Evolutionary conservation across 2,329 filamentous ascomycete species (phyloP).

Genomic region (Colletotrichum phormii): DNA sequence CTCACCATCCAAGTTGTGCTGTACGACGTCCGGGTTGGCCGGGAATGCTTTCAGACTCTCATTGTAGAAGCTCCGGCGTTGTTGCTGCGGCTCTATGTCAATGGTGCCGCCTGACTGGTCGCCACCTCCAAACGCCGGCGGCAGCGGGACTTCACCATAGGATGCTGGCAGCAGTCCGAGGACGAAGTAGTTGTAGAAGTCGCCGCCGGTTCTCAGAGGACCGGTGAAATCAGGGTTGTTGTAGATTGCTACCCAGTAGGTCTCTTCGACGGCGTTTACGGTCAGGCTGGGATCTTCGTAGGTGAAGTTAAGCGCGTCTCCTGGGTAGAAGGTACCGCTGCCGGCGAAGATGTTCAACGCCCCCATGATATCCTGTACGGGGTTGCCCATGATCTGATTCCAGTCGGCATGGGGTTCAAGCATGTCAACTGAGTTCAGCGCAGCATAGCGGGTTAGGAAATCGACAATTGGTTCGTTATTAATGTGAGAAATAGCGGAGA

Average conservation of each 20-base stretch:
- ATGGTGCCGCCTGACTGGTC: not conserved
- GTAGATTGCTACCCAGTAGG: constrained; percentile 23
- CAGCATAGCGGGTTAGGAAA: constrained; percentile 2
- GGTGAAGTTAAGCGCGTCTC: constrained; percentile 24
- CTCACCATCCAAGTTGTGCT: not conserved
- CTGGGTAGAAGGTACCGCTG: constrained; percentile 20
- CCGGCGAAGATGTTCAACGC: constrained; percentile 15
- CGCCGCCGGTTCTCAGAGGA: constrained; percentile 18
- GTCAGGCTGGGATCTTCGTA: not conserved
- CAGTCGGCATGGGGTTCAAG: constrained; percentile 33
- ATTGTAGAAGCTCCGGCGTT: not conserved
- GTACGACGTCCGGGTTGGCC: not conserved
- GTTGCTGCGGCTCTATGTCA: not conserved
- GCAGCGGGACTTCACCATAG: not conserved
- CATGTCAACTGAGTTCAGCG: constrained; percentile 24
- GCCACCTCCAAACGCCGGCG: not conserved
- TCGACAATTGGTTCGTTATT: constrained; percentile 18
- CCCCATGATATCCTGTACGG: constrained; percentile 19
- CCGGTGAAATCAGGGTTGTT: constrained; percentile 26
- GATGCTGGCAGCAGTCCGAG: constrained; percentile 22
- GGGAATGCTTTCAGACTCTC: constrained; percentile 14
- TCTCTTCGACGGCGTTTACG: not conserved
- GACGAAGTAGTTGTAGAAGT: constrained; percentile 32
- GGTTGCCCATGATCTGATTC: constrained; percentile 26
- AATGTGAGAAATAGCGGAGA: constrained; percentile 23